phyloP scores from a whole-genome alignment of 2,329 filamentous ascomycete species.

The Onygenales sp. region DNA sequence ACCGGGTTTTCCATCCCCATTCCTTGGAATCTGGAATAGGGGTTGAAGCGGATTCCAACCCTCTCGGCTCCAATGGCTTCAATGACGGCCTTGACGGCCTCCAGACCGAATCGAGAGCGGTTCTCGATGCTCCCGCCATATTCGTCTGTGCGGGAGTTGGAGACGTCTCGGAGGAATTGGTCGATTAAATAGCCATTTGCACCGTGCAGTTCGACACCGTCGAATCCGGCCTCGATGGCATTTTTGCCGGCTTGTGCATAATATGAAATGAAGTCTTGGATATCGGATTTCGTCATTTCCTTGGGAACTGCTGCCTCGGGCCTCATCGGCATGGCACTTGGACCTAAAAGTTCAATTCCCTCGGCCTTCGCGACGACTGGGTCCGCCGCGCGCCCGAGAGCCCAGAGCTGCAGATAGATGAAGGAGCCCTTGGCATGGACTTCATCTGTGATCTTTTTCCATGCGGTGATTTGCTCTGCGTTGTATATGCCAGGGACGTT shows the following conservation, averaged over 20 bases:
- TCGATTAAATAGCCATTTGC: conserved; percentile 45
- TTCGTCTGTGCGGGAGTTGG: conserved; percentile 40
- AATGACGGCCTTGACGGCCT: conserved; percentile 38
- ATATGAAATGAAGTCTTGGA: conserved; percentile 31
- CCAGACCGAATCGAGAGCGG: conserved; percentile 44
- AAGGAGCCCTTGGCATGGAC: conserved; percentile 54
- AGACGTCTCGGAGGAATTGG: conserved; percentile 40
- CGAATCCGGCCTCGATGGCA: conserved; percentile 47
- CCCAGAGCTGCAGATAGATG: conserved; percentile 56
- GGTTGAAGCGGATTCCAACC: conserved; percentile 39
- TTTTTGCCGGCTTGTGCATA: conserved; percentile 40
- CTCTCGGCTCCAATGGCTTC: conserved; percentile 37
- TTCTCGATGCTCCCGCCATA: conserved; percentile 45
- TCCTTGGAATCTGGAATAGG: conserved; percentile 29
- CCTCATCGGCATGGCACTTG: too few relatives aligned
- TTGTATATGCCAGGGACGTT: conserved; percentile 51
- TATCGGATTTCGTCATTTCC: conserved; percentile 25
- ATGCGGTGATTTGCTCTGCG: conserved; percentile 46
- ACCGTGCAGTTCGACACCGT: conserved; percentile 42
- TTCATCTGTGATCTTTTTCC: conserved; percentile 51
- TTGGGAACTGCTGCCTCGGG: too few relatives aligned
- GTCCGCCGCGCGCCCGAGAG: conserved; percentile 47
- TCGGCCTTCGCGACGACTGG: conserved; percentile 20
- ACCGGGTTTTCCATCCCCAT: conserved; percentile 54
- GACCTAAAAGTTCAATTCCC: conserved; percentile 12